Base-by-base conservation (phyloP, 1,284 basidiomycete genomes). In the Kwoniella shivajii region DNA sequence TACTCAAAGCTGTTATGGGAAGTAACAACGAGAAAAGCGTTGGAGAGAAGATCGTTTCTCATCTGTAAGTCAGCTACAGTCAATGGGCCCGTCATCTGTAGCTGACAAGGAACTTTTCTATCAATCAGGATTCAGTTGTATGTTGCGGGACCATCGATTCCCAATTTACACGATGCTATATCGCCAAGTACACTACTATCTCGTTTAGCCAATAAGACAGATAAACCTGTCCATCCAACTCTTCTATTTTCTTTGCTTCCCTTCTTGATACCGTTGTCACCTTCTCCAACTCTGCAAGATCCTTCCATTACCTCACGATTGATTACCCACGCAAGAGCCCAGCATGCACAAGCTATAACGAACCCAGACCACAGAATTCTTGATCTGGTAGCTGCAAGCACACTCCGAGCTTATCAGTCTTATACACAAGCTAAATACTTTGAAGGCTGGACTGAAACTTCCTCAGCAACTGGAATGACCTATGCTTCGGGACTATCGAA, bases 21-120 rank as follows among this genome's bases (percentile, higher is more conserved):
- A 18, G 31, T 47, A 10, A 29, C 26, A 20, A 33, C 26, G 60
- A 66, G 29, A 64, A 65, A 39, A 67, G 72, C 22, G 46, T 71
- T 1, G 73, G 73, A 6, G 69, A 73, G 50, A 70, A 70, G 60
- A 73, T 77, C 24, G 56, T 71, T 6, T 52, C 57, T 22, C 74
- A 73, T 53, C 57, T 76, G 74, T 75, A 58, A 65, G 72, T 65
- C n/a, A n/a, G n/a, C n/a, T n/a, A n/a, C n/a, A n/a, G n/a, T n/a
- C n/a, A n/a, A n/a, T 6, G 10, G 24, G 16, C 9, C 30, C 20
- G 38, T 34, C 31, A 33, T 54, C 16, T 30, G 31, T 27, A 31
- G 30, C 27, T 9, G 34, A 36, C 27, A 5, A 16, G 18, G 37
- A 13, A 27, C 10, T 4, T 26, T 26, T 31, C 16, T n/a, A 27